Evolutionary conservation across 805 yeast genomes (phyloP), one percentile per base, ranked within the genome.

Genomic region (Starmerella apis): DNA sequence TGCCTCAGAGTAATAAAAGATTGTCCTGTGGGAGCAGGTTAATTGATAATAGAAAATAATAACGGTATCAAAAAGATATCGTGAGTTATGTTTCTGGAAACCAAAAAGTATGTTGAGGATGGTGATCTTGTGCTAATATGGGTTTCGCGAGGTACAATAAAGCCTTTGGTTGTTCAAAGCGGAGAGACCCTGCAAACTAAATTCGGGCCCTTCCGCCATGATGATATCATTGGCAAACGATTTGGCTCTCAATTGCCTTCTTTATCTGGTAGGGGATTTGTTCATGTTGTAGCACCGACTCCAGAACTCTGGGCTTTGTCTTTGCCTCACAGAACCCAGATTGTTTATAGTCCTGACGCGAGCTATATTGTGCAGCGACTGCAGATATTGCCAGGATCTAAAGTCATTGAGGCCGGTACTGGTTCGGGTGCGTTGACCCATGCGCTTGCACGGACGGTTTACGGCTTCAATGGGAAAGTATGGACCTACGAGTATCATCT

Each of bases 301-400:
- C 88, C 99, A 0, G 99, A 92, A 66, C 69, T 92, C 20, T 92
- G 99, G 99, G 83, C 96, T 0, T 61, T 86, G n/a, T 85, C 96
- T 0, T 70, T 92, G 31, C 97, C 98, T 2, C 99, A 92, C 64
- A 74, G 99, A 66, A 92, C 99, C 0, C 99, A 92, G 69, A 92
- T 92, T 56, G 97, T 92, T 1, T 92, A 92, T 64, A 84, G 96
- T 0, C 95, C 95, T 9, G 99, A 92, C 65, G 83, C 96, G 2
- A 78, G 94, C 25, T 92, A 86, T 61, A 87, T 92, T 48, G 76
- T 85, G 55, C 95, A 90, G 64, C 70, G 95, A 59, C 69, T 92
- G 55, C 75, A 78, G 41, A 80, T 92, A 48, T 71, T 77, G 18
- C 78, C 85, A 13, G 88, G 90, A 1, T 75, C 86, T 0, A 69